Percentiles rank a stretch among this genome's conserved stretches.
These are phyloP conservation scores for Afroboletus lepidellus DNA, from an alignment of 1,284 basidiomycete genomes.

Conservation along the genomic window DNA sequence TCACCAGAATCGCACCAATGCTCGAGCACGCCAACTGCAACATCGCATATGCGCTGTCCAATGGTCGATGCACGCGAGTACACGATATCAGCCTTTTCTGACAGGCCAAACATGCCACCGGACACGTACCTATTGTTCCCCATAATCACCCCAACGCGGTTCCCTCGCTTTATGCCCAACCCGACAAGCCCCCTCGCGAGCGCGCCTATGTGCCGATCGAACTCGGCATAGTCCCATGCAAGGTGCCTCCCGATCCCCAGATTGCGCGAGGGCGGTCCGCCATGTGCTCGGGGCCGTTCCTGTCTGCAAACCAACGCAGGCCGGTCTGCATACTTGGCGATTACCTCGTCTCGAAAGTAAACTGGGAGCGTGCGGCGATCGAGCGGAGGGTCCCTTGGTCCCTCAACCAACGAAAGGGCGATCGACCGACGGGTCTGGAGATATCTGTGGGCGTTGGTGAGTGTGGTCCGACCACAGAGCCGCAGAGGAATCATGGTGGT, in stretches of 20 bases:
- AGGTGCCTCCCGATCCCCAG: conserved; percentile 50
- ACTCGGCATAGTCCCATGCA: conserved; percentile 73
- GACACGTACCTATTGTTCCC: conserved; percentile 77
- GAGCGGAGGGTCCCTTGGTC: conserved; percentile 60
- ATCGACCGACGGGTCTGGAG: conserved; percentile 22
- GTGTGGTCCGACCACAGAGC: too few relatives aligned
- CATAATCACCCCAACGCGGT: conserved; percentile 81
- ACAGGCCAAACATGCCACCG: too few relatives aligned
- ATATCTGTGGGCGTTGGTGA: background rate
- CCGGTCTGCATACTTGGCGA: conserved; percentile 47
- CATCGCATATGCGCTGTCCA: conserved; percentile 67
- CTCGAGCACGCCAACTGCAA: conserved; percentile 83
- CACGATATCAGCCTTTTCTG: background rate
- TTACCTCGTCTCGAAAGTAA: conserved; percentile 61
- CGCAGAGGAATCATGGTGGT: too few relatives aligned
- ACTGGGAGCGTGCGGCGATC: conserved; percentile 57
- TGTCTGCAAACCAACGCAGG: conserved; percentile 67
- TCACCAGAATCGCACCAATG: conserved; percentile 78
- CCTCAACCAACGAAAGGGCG: conserved; percentile 55
- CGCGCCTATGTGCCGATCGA: conserved; percentile 64
- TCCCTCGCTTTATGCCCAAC: conserved; percentile 74
- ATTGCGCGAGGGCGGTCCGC: conserved; percentile 54
- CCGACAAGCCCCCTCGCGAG: conserved; percentile 68
- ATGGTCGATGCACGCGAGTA: too few relatives aligned
- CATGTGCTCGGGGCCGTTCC: conserved; percentile 58